A percentile compares a stretch with the other conserved stretches of the same genome.
Conservation (phyloP, 129 eudicot species). For the Mikania micrantha region DNA sequence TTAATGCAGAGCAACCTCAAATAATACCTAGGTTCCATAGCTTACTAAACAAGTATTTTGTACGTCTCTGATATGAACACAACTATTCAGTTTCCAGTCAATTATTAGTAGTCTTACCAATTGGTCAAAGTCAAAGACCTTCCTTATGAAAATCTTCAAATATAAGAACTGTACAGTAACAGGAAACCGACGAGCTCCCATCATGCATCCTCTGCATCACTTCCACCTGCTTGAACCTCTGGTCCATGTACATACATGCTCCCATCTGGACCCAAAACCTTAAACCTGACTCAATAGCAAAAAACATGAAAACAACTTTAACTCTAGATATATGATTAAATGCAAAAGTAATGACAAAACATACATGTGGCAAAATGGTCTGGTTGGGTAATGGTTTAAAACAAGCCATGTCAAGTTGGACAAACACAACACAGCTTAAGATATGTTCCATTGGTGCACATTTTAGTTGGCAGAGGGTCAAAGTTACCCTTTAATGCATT, state of each 20-base stretch:
- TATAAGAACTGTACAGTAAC: slow-evolving; percentile 12
- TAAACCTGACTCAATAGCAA: slow-evolving; percentile 36
- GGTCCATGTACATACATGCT: slow-evolving; percentile 40
- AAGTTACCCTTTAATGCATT: neutral
- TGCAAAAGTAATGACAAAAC: neutral
- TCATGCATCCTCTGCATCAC: slow-evolving; percentile 52
- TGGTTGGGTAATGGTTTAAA: too few relatives aligned
- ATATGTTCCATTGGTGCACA: neutral
- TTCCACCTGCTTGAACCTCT: slow-evolving; percentile 46
- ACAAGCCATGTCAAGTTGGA: neutral
- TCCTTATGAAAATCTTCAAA: neutral
- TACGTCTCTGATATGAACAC: neutral
- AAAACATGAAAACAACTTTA: neutral
- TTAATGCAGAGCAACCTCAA: neutral
- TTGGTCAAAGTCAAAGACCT: neutral
- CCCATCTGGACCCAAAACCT: slow-evolving; percentile 72
- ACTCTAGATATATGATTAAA: neutral
- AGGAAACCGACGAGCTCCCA: neutral
- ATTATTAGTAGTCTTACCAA: neutral
- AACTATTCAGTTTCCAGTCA: neutral
- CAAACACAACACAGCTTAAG: neutral
- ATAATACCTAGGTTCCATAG: neutral
- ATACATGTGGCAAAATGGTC: neutral
- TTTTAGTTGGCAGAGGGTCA: neutral
- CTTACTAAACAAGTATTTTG: neutral